These are phyloP conservation scores for Cytidiella melzeri DNA, from an alignment of 768 basidiomycete genomes.

Conservation along the genomic window DNA sequence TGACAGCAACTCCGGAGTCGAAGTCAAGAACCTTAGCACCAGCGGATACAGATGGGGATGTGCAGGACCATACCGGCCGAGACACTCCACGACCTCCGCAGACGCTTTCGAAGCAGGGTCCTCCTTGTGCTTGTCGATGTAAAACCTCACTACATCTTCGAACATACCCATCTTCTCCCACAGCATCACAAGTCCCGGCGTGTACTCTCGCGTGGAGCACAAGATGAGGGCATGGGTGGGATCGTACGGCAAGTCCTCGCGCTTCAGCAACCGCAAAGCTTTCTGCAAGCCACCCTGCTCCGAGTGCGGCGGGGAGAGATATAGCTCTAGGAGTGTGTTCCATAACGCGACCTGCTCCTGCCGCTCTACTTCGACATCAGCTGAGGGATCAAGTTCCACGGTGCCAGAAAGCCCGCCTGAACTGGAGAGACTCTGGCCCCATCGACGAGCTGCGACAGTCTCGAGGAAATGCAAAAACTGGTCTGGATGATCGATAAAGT, in stretches of 20 bases:
- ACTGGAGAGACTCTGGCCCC: conserved; percentile 65
- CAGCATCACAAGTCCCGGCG: conserved; percentile 76
- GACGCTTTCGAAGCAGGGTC: conserved; percentile 36
- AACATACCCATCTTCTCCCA: conserved; percentile 97
- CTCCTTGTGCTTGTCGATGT: conserved; percentile 70
- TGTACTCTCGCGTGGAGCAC: conserved; percentile 81
- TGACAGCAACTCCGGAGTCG: conserved; percentile 63
- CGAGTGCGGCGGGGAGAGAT: conserved; percentile 55
- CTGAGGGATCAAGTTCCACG: conserved; percentile 15
- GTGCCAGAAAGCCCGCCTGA: conserved; percentile 9
- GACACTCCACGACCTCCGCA: conserved; percentile 60
- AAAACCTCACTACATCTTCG: conserved; percentile 90
- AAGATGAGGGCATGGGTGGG: conserved; percentile 90
- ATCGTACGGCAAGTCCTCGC: conserved; percentile 68
- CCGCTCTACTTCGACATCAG: conserved; percentile 47
- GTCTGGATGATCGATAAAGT: conserved; percentile 84
- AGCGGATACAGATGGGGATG: conserved; percentile 80
- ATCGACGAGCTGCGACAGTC: conserved; percentile 71
- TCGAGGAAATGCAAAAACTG: conserved; percentile 88
- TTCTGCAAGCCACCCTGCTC: conserved; percentile 43
- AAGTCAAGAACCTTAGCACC: conserved; percentile 85
- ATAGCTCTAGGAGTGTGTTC: conserved; percentile 94
- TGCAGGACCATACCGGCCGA: conserved; percentile 65
- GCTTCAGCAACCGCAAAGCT: conserved; percentile 65
- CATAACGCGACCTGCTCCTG: conserved; percentile 81